phyloP scores from a whole-genome alignment of 495 filamentous ascomycete genomes.

The Xylaria nigripes region DNA sequence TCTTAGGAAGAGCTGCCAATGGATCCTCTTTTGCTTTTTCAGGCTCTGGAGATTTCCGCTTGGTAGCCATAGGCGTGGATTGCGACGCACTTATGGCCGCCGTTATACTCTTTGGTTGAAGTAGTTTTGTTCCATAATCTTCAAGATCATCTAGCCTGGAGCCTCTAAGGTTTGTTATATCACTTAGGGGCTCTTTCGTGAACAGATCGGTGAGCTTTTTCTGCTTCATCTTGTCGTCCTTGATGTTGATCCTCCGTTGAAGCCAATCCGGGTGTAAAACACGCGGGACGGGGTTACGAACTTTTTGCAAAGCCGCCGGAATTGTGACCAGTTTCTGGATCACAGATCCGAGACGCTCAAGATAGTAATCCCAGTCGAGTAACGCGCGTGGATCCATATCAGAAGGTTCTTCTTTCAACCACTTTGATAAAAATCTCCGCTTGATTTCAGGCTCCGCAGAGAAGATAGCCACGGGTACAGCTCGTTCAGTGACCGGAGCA shows the following conservation, averaged over 20 bases:
- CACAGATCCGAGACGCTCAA: conserved; percentile 88
- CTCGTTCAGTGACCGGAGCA: conserved; percentile 89
- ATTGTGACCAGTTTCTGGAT: conserved; percentile 99
- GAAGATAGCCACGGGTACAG: conserved; percentile 94
- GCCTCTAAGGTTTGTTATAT: conserved; percentile 59
- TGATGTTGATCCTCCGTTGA: conserved; percentile 82
- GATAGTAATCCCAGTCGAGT: conserved; percentile 95
- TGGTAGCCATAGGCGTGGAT: conserved; percentile 46
- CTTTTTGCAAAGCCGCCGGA: conserved; percentile 88
- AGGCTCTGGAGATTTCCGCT: conserved; percentile 70
- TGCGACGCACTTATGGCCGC: conserved; percentile 44
- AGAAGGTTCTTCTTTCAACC: conserved; percentile 86
- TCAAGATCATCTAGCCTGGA: conserved; percentile 62
- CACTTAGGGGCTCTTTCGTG: conserved; percentile 59
- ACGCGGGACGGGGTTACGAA: conserved; percentile 87
- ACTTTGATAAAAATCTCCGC: conserved; percentile 83
- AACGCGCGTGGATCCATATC: conserved; percentile 85
- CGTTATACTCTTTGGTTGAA: conserved; percentile 63
- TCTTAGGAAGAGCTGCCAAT: conserved; percentile 71
- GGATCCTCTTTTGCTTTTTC: conserved; percentile 60
- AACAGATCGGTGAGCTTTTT: conserved; percentile 98
- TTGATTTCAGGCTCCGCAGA: conserved; percentile 84
- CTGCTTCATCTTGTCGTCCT: conserved; percentile 96
- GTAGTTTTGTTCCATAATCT: conserved; percentile 65
- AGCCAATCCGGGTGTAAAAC: conserved; percentile 96